Evolutionary conservation across 768 basidiomycete genomes (phyloP).

Genomic region (Leccinum arenicola): DNA sequence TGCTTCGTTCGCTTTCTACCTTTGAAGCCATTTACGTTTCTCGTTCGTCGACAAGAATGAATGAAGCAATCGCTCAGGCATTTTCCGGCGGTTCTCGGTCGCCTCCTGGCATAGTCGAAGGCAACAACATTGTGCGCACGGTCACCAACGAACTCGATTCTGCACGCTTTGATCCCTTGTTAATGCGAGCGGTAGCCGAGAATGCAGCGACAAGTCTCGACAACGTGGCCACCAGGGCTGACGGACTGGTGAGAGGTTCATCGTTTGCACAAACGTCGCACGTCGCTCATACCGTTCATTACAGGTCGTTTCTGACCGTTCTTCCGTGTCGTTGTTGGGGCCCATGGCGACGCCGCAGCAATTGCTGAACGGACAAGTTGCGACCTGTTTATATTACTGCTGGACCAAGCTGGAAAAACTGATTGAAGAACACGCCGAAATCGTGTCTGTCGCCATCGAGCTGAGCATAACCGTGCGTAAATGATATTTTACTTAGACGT

Average conservation of each 20-base stretch:
- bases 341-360: slow-evolving; percentile 80
- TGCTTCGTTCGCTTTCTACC: slow-evolving; percentile 77
- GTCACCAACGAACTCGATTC: slow-evolving; percentile 77
- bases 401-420: slow-evolving; percentile 25
- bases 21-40: slow-evolving; percentile 90
- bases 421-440: slow-evolving; percentile 26
- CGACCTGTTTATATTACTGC: slow-evolving; percentile 54
- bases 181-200: slow-evolving; percentile 77
- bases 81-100: slow-evolving; percentile 68
- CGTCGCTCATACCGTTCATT: background rate
- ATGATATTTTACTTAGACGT: background rate
- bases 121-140: slow-evolving; percentile 68
- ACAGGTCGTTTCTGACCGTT: slow-evolving; percentile 69
- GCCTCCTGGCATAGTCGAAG: slow-evolving; percentile 76
- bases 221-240: slow-evolving; percentile 58
- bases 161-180: slow-evolving; percentile 66
- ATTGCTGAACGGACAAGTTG: slow-evolving; percentile 70
- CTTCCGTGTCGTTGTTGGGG: slow-evolving; percentile 71
- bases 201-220: slow-evolving; percentile 69
- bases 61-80: slow-evolving; percentile 74
- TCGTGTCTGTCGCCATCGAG: slow-evolving; percentile 52
- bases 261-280: background rate
- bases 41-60: slow-evolving; percentile 78
- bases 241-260: slow-evolving; percentile 56
- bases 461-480: slow-evolving; percentile 57